Percentiles rank a stretch among this genome's conserved stretches.
These are phyloP conservation scores for Chlamydomonas sp. DNA, from an alignment of 139 green algal genomes.

Conservation along the genomic window DNA sequence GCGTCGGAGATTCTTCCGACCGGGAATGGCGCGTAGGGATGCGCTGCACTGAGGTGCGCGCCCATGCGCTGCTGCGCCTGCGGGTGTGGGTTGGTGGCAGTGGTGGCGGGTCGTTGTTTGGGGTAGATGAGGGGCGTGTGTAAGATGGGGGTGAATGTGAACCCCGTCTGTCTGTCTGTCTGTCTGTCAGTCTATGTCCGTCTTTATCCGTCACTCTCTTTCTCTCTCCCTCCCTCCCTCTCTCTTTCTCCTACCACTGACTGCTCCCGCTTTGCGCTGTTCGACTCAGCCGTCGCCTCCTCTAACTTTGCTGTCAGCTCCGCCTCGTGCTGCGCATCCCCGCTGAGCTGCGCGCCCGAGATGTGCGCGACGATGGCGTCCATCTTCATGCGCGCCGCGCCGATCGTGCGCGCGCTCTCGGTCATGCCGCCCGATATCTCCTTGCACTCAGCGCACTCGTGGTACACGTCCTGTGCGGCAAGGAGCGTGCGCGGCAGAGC, in stretches of 20 bases:
- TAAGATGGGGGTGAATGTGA: too few species aligned
- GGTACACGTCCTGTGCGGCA: conserved; percentile 4
- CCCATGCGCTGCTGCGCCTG: not conserved
- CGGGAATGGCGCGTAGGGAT: conserved; percentile 7
- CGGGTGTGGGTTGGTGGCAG: too few species aligned
- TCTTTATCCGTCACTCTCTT: too few species aligned
- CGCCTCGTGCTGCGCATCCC: not conserved
- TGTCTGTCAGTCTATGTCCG: too few species aligned
- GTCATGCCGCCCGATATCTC: not conserved
- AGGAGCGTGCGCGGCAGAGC: not conserved
- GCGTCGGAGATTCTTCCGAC: not conserved
- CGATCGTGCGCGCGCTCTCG: not conserved
- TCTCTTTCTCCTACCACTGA: too few species aligned
- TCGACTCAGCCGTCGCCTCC: not conserved
- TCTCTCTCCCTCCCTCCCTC: too few species aligned
- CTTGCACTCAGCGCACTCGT: conserved; percentile 2
- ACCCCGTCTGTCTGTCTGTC: too few species aligned
- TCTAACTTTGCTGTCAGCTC: conserved; percentile 5
- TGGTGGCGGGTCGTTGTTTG: too few species aligned
- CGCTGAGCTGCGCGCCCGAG: too few species aligned
- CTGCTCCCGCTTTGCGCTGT: too few species aligned
- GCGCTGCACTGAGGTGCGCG: not conserved
- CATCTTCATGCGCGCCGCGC: not conserved
- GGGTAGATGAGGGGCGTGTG: too few species aligned
- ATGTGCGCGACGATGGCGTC: not conserved